These are phyloP conservation scores for Phytophthora tentaculata DNA, from an alignment of 352 stramenopile species.

Conservation along the genomic window DNA sequence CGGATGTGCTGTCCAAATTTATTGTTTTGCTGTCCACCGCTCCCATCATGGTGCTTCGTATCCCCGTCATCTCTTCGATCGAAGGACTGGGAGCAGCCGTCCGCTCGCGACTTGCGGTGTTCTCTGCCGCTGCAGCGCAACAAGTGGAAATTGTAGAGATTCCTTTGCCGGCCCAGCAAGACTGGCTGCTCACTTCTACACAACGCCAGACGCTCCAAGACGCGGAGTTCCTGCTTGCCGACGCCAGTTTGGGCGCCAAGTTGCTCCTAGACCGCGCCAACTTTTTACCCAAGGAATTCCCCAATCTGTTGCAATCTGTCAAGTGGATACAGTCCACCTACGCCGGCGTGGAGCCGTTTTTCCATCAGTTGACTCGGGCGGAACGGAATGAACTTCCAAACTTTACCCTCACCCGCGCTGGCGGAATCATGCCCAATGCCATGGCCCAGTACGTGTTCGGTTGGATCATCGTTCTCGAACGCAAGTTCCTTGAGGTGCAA, in stretches of 20 bases:
- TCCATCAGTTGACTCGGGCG: conserved; percentile 20
- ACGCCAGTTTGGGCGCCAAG: conserved; percentile 35
- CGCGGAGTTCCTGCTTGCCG: conserved; percentile 40
- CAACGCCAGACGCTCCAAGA: conserved; percentile 34
- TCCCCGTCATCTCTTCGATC: conserved; percentile 50
- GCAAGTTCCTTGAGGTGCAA: conserved; percentile 53
- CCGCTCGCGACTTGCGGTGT: conserved; percentile 18
- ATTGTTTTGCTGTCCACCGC: background rate
- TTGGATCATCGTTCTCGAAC: conserved; percentile 42
- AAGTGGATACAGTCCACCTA: conserved; percentile 63
- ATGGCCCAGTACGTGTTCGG: conserved; percentile 62
- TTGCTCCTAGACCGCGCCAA: conserved; percentile 34
- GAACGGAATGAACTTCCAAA: conserved; percentile 9
- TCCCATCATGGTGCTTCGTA: conserved; percentile 24
- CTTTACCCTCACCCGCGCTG: conserved; percentile 51
- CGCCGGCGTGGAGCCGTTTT: conserved; percentile 52
- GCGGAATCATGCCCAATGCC: conserved; percentile 50
- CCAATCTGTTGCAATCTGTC: conserved; percentile 34
- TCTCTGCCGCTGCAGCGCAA: conserved; percentile 8
- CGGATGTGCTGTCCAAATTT: background rate
- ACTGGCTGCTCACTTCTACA: conserved; percentile 27
- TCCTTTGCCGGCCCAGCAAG: conserved; percentile 16
- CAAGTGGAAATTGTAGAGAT: conserved; percentile 46
- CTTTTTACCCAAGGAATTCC: conserved; percentile 2
- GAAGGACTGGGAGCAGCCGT: conserved; percentile 38